A percentile compares a stretch with the other conserved stretches of the same genome.
Conservation (phyloP, 148 eudicot genomes). For the Nyssa sinensis region DNA sequence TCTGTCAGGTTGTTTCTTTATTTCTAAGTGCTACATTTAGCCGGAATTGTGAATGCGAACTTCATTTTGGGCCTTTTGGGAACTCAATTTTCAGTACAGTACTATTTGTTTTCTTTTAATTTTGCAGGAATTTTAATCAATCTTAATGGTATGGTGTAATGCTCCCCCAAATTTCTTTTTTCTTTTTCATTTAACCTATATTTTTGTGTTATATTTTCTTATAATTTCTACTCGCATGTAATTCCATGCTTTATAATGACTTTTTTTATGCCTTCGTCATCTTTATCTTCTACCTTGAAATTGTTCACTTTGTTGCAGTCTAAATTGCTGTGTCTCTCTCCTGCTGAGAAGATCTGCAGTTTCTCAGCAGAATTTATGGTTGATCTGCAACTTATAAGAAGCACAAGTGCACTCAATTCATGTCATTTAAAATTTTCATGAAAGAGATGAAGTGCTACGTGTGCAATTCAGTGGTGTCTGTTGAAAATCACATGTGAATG, state of each 20-base stretch:
- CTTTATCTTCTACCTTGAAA: background rate
- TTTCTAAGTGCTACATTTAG: background rate
- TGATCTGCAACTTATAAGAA: background rate
- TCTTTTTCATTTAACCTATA: background rate
- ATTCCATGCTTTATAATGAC: too few species aligned
- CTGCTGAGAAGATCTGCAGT: too few species aligned
- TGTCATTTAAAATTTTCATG: background rate
- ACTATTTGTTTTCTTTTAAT: background rate
- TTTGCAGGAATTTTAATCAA: background rate
- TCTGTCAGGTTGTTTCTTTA: background rate
- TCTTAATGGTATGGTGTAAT: background rate
- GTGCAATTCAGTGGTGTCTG: too few species aligned
- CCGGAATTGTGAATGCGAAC: background rate
- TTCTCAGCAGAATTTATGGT: background rate
- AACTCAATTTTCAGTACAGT: background rate
- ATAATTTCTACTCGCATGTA: too few species aligned
- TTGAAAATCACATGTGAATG: too few species aligned
- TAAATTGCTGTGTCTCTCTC: background rate
- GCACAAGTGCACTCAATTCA: background rate
- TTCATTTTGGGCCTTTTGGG: background rate
- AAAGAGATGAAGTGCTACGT: too few species aligned
- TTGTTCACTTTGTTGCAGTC: background rate
- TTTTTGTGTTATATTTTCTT: too few species aligned
- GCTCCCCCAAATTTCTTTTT: too few species aligned
- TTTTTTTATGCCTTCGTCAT: too few species aligned